These are phyloP conservation scores for Phytophthora pseudosyringae DNA, from an alignment of 352 stramenopile species.

Conservation along the genomic window DNA sequence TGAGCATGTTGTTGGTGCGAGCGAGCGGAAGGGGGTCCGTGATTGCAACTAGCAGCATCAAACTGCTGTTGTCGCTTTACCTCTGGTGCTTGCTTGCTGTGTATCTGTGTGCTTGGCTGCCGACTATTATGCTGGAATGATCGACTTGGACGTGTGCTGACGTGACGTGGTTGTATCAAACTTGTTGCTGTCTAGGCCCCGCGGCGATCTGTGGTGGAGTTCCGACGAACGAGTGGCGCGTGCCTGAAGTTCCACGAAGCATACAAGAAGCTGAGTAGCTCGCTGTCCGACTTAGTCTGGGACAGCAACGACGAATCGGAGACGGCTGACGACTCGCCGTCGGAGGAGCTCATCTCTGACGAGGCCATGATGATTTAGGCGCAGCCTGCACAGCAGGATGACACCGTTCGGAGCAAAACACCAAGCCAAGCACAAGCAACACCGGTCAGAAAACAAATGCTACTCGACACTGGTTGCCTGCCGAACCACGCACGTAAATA, in stretches of 20 bases:
- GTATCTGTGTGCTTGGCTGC: slow-evolving; percentile 31
- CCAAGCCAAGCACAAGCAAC: slow-evolving; percentile 3
- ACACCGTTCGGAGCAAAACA: slow-evolving; percentile 1
- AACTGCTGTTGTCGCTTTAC: slow-evolving; percentile 29
- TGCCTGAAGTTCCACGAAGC: slow-evolving; percentile 78
- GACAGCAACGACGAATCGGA: slow-evolving; percentile 46
- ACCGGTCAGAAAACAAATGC: slow-evolving; percentile 7
- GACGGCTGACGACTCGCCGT: slow-evolving; percentile 34
- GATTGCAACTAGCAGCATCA: slow-evolving; percentile 32
- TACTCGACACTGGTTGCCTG: neutral
- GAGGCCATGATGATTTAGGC: slow-evolving; percentile 85
- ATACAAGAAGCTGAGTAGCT: slow-evolving; percentile 70
- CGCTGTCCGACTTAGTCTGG: slow-evolving; percentile 64
- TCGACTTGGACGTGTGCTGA: slow-evolving; percentile 29
- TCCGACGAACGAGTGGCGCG: slow-evolving; percentile 70
- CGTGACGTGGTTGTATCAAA: slow-evolving; percentile 31
- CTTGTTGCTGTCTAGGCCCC: slow-evolving; percentile 43
- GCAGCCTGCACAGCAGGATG: neutral
- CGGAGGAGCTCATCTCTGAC: slow-evolving; percentile 80
- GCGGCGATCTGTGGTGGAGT: slow-evolving; percentile 71
- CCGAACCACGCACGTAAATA: slow-evolving; percentile 15
- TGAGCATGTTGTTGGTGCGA: slow-evolving; percentile 28
- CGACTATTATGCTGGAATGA: slow-evolving; percentile 23
- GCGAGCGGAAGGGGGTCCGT: slow-evolving; percentile 22
- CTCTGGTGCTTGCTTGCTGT: slow-evolving; percentile 34